Percentiles rank a stretch among this genome's conserved stretches.
phyloP scores from a whole-genome alignment of 2,329 filamentous ascomycete genomes.

The Xylaria hypoxylon region DNA sequence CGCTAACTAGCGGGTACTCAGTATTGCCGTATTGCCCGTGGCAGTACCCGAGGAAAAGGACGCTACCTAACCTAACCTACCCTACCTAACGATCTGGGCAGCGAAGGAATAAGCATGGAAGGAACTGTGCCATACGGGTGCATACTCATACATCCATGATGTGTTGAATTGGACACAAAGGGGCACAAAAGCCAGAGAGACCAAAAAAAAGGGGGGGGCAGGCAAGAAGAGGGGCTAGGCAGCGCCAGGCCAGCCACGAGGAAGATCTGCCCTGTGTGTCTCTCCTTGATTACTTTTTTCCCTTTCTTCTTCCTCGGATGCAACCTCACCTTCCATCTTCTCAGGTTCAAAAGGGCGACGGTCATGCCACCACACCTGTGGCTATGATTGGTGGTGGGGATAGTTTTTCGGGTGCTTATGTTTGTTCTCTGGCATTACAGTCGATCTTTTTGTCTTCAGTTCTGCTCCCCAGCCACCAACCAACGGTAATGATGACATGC shows the following conservation, averaged over 20 bases:
- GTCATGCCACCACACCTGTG: slow-evolving; percentile 30
- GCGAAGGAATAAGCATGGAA: slow-evolving; percentile 14
- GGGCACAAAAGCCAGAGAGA: neutral
- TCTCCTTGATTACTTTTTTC: neutral
- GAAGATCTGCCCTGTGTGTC: neutral
- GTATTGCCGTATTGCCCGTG: neutral
- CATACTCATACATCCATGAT: no score
- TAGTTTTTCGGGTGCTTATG: slow-evolving; percentile 4
- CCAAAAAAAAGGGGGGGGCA: neutral
- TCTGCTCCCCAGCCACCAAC: slow-evolving; percentile 24
- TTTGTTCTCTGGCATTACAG: neutral
- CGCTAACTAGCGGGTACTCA: neutral
- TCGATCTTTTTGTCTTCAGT: neutral
- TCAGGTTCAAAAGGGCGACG: slow-evolving; percentile 12
- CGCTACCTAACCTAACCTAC: neutral
- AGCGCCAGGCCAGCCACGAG: slow-evolving; percentile 4
- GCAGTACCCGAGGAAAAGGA: neutral
- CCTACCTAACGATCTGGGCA: neutral
- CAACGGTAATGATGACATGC: slow-evolving; percentile 31
- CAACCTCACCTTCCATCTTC: slow-evolving; percentile 17
- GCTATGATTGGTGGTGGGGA: slow-evolving; percentile 27
- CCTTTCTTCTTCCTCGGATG: neutral
- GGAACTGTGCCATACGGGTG: neutral
- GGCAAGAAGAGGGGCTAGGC: neutral
- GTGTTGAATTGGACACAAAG: no score